These are phyloP conservation scores for Ganoderma resinaceum DNA, from an alignment of 1,284 basidiomycete species.

Conservation along the genomic window DNA sequence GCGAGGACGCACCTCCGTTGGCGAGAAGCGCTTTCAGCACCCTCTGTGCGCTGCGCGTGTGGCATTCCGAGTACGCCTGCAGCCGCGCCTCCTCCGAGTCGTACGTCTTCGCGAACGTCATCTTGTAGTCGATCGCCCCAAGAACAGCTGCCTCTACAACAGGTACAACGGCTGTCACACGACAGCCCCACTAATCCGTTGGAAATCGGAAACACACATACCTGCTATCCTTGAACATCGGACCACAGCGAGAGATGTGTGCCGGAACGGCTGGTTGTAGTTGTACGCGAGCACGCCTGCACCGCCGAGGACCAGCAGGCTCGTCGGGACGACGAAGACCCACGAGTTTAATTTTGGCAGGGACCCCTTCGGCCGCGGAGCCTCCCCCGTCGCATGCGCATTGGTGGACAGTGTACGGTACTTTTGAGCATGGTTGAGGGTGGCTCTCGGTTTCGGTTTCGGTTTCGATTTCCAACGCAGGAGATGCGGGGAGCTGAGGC, in stretches of 20 bases:
- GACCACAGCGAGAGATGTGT: slow-evolving; percentile 65
- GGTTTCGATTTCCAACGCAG: neutral
- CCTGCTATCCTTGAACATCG: slow-evolving; percentile 80
- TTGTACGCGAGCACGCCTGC: slow-evolving; percentile 61
- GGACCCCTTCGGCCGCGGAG: neutral
- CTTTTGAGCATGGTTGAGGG: slow-evolving; percentile 3
- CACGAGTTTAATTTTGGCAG: slow-evolving; percentile 27
- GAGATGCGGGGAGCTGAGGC: neutral
- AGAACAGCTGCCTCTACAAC: slow-evolving; percentile 62
- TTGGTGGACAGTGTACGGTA: slow-evolving; percentile 1
- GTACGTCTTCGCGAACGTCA: slow-evolving; percentile 70
- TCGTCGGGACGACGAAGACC: slow-evolving; percentile 34
- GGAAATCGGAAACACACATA: slow-evolving; percentile 40
- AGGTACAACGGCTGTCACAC: neutral
- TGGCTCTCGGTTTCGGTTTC: neutral
- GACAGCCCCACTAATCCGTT: neutral
- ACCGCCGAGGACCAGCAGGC: slow-evolving; percentile 39
- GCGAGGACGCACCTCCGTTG: slow-evolving; percentile 74
- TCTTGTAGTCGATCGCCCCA: slow-evolving; percentile 87
- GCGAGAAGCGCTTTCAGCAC: slow-evolving; percentile 82
- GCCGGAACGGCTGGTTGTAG: slow-evolving; percentile 68
- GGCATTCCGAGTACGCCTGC: slow-evolving; percentile 77
- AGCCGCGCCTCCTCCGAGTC: slow-evolving; percentile 60
- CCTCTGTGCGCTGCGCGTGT: slow-evolving; percentile 79
- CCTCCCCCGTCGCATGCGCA: neutral